Evolutionary conservation across 2,329 filamentous ascomycete genomes (phyloP), one percentile per base, ranked within the genome.

Genomic region (Xylaria sp.): DNA sequence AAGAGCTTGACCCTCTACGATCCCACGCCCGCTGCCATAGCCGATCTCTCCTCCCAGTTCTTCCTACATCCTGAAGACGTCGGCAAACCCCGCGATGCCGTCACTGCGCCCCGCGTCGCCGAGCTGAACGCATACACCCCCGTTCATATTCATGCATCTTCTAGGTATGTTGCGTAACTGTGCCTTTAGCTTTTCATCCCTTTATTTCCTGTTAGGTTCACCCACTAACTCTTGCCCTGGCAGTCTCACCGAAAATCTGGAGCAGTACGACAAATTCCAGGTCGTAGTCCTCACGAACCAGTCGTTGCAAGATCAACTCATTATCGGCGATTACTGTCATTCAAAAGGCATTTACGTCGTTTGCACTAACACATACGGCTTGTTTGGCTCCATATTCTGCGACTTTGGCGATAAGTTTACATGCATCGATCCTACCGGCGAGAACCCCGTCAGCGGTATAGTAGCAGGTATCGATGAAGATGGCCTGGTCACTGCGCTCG

Each of bases 51-150:
- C 48, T 93, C 96, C 51, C 96, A 99, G 81, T 99, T 99, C 86
- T 99, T 99, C 86, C 89, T 99, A 24, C 93, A 89, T 65, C 86
- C 90, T 19, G 89, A 91, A 76, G 96, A 99, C 79, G 91, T 98
- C 62, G 96, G 96, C 76, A 97, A 97, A 84, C 92, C 94, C 4
- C 90, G 96, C 78, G 96, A 95, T 72, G 86, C 90, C 73, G 92
- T 93, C 63, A 97, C 95, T 1, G 93, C 92, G 1, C 95, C 96
- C 8, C 90, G 93, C 60, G 92, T 99, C 32, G 93, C 94, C 50
- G 96, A 99, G 82, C 88, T 99, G 73, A 99, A 99, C 81, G 93
- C 94, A 69, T 99, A 99, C 79, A 97, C 95, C 4, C 96, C 96
- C 6, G 92, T 99, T 66, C 88, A 89, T 69, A 87, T 97, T 68